Base-by-base conservation (phyloP, 2,329 filamentous ascomycete species). In the Onygena corvina region DNA sequence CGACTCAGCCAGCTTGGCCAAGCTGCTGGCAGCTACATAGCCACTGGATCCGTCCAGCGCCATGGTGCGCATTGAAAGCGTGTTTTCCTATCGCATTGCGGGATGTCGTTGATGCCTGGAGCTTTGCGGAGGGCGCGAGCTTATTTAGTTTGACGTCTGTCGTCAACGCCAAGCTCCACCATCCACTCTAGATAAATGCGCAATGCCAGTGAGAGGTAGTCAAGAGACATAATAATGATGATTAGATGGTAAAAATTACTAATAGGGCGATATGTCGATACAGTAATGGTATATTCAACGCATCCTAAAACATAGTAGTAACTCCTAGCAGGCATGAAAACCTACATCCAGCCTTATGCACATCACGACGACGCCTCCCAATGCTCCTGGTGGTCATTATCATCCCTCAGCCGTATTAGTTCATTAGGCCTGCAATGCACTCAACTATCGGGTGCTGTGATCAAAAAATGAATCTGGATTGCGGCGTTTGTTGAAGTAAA, bases 1-100 rank as follows among this genome's bases (percentile, higher is more conserved):
- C 21, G 69, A 75, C 58, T 81, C 77, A 54, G 77, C 72, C 48
- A 76, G 67, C 59, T 79, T 75, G 55, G 76, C 71, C 52, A 81
- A 71, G 64, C 75, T 76, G 65, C 73, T 77, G 62, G 81, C 78
- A 63, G 80, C 76, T 62, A 74, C 77, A 71, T 89, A 87, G 72
- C 84, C 83, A 71, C 79, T 80, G 61, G 79, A 76, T 61, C 75
- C 69, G 64, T 84, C 78, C 70, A 84, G 76, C 70, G 82, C 80
- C 83, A 87, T 86, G 47, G 56, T 67, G 67, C 67, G 65, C 65
- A 42, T 12, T 50, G 48, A 53, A 31, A n/a, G 3, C n/a, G 8
- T 29, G 12, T 34, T 33, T 25, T 31, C 14, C 30, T 53, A 53
- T 52, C 36, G 44, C 53, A 55, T 55, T 48, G 51, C 42, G 52